A percentile compares a stretch with the other conserved stretches of the same genome.
Evolutionary conservation across 768 basidiomycete species (phyloP).

Genomic region (Mycena floridula): DNA sequence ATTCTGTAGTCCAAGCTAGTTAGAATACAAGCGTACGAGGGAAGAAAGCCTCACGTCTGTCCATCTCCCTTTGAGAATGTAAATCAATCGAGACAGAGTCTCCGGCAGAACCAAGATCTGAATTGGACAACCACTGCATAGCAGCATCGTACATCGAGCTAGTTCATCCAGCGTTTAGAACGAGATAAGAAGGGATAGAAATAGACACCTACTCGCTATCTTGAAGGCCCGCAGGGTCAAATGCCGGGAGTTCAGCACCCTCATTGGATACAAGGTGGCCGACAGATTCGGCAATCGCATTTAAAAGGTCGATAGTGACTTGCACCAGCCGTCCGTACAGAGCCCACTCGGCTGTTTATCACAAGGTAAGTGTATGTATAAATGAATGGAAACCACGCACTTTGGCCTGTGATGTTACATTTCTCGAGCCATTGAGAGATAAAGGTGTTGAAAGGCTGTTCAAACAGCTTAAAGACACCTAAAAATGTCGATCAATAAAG

Average conservation of each 20-base stretch:
- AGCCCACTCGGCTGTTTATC: slow-evolving; percentile 50
- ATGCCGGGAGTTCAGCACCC: slow-evolving; percentile 22
- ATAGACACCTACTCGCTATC: slow-evolving; percentile 30
- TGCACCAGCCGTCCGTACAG: slow-evolving; percentile 42
- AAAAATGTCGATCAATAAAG: slow-evolving; percentile 5
- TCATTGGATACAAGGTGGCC: slow-evolving; percentile 22
- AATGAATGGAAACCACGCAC: background rate
- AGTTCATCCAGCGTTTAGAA: slow-evolving; percentile 3
- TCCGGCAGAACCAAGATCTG: slow-evolving; percentile 18
- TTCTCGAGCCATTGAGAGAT: slow-evolving; percentile 42
- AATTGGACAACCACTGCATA: slow-evolving; percentile 32
- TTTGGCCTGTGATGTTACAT: slow-evolving; percentile 11
- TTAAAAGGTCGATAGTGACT: slow-evolving; percentile 33
- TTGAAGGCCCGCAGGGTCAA: slow-evolving; percentile 24
- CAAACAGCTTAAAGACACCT: slow-evolving; percentile 37
- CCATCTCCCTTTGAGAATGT: slow-evolving; percentile 37
- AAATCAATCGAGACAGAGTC: slow-evolving; percentile 31
- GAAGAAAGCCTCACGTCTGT: slow-evolving; percentile 19
- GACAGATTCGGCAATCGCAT: slow-evolving; percentile 25
- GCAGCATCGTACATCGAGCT: slow-evolving; percentile 31
- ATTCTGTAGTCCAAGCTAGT: too few relatives aligned
- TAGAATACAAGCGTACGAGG: too few relatives aligned
- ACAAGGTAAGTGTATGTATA: background rate
- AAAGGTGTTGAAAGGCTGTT: slow-evolving; percentile 31
- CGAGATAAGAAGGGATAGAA: slow-evolving; percentile 7